These are phyloP conservation scores for Pelargonium nanum DNA, from an alignment of 345 rosid species.

Conservation along the genomic window DNA sequence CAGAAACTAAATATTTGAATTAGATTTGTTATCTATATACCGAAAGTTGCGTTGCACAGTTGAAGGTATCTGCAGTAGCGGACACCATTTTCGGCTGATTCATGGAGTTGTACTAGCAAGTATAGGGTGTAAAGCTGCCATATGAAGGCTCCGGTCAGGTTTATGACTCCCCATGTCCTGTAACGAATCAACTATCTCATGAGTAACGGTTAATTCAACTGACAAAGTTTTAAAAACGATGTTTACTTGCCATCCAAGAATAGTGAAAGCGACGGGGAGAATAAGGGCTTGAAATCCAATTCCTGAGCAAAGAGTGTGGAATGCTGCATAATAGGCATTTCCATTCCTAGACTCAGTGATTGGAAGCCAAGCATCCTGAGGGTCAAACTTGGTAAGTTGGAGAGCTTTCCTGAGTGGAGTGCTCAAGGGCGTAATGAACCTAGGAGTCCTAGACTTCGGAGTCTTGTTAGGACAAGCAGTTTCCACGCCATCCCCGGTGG, in stretches of 20 bases:
- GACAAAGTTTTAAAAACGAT: too few relatives aligned
- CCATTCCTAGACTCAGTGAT: slow-evolving; percentile 88
- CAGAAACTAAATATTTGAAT: not conserved
- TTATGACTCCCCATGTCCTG: slow-evolving; percentile 18
- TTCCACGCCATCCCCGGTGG: slow-evolving; percentile 17
- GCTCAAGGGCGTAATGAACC: slow-evolving; percentile 52
- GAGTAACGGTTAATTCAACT: too few relatives aligned
- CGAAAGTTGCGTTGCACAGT: slow-evolving; percentile 13
- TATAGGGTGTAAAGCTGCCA: slow-evolving; percentile 19
- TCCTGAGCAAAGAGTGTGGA: slow-evolving; percentile 80
- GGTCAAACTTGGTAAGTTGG: slow-evolving; percentile 46
- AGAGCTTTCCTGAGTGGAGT: slow-evolving; percentile 47
- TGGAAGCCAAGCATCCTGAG: slow-evolving; percentile 80
- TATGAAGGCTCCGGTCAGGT: slow-evolving; percentile 12
- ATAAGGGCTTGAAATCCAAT: slow-evolving; percentile 76
- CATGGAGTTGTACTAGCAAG: slow-evolving; percentile 20
- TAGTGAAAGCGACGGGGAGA: slow-evolving; percentile 77
- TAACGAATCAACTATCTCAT: not conserved
- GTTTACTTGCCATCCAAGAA: slow-evolving; percentile 63
- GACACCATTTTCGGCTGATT: slow-evolving; percentile 12
- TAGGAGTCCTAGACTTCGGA: slow-evolving; percentile 38
- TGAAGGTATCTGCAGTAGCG: slow-evolving; percentile 18
- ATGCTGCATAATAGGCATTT: slow-evolving; percentile 63
- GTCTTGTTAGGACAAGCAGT: slow-evolving; percentile 27
- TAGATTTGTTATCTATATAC: slow-evolving; percentile 2